Evolutionary conservation across 805 yeast species (phyloP), one percentile per base, ranked within the genome.

Genomic region (Candida sithepensis): DNA sequence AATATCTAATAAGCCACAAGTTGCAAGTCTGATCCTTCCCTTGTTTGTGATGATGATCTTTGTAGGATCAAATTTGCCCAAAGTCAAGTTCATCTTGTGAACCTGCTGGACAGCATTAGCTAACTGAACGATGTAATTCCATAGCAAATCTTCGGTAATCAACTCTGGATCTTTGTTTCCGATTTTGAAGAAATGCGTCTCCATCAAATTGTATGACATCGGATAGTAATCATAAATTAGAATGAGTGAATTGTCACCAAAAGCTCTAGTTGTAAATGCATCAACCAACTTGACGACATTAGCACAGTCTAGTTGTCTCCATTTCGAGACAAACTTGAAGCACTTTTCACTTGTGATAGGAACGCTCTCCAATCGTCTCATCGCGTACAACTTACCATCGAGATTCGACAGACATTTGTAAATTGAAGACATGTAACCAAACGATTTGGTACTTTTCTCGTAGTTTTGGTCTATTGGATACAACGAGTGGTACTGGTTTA

Each of bases 221-320:
- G 99, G 97, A 64, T 77, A 87, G 64, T 81, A 94, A 60, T 92
- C 97, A 66, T 89, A 88, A 4, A 87, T 84, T 39, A 90, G 70
- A 38, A 89, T 76, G 47, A 94, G 72, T 1, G 94, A 82, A 42
- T 75, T 74, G 56, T 87, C 94, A 39, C 88, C 92, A 70, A 94
- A 94, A 4, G 89, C 85, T 47, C 89, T 78, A 5, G 92, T 82
- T 1, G 96, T 84, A 64, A 94, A 92, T 6, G 94, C 89, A 61
- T 91, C 97, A 39, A 79, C 76, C 5, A 89, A 68, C 37, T 77
- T 73, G 1, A 86, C 87, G 20, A 88, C 69, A 56, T 84, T 83
- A 2, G 88, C 76, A 52, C 71, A 68, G 7, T 69, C 67, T 20
- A 84, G 53, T 13, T 70, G 70, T 48, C 71, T 77, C 97, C 97